Evolutionary conservation across 768 basidiomycete species (phyloP).

Genomic region (Erythrobasidium yunnanense): DNA sequence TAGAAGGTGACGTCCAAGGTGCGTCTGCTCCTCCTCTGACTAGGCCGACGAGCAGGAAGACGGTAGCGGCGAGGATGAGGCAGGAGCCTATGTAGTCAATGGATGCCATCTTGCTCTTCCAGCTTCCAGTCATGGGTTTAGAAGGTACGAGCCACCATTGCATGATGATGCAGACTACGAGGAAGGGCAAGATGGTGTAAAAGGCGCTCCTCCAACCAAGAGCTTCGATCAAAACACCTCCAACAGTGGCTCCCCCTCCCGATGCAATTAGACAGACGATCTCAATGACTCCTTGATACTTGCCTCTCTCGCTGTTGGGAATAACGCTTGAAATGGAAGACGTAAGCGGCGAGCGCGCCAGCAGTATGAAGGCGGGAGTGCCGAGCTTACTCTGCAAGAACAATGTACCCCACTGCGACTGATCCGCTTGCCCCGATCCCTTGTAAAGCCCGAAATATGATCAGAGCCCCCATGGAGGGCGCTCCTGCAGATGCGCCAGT

Average conservation of each 20-base stretch:
- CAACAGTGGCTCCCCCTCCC: too few relatives aligned
- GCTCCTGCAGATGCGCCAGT: conserved; percentile 43
- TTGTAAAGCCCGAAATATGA: conserved; percentile 33
- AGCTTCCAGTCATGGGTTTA: conserved; percentile 56
- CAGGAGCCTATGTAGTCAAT: conserved; percentile 41
- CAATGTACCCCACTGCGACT: conserved; percentile 5
- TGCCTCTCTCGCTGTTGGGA: too few relatives aligned
- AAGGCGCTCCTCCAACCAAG: conserved; percentile 32
- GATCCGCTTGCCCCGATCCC: conserved; percentile 14
- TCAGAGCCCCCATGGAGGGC: conserved; percentile 43
- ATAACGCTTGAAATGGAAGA: too few relatives aligned
- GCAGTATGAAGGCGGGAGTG: too few relatives aligned
- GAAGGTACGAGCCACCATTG: conserved; percentile 54
- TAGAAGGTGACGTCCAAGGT: conserved; percentile 43
- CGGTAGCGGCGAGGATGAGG: conserved; percentile 42
- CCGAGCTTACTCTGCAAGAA: conserved; percentile 31
- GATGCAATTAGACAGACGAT: too few relatives aligned
- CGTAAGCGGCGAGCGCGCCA: too few relatives aligned
- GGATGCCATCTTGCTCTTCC: conserved; percentile 54
- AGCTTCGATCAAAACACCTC: too few relatives aligned
- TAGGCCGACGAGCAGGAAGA: conserved; percentile 39
- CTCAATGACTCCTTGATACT: conserved; percentile 44
- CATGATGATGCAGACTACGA: not conserved
- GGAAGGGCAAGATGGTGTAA: conserved; percentile 23
- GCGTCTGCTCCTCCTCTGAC: conserved; percentile 29